Evolutionary conservation across 2,329 filamentous ascomycete species (phyloP), one percentile per base, ranked within the genome.

Genomic region (Alternaria alternata): DNA sequence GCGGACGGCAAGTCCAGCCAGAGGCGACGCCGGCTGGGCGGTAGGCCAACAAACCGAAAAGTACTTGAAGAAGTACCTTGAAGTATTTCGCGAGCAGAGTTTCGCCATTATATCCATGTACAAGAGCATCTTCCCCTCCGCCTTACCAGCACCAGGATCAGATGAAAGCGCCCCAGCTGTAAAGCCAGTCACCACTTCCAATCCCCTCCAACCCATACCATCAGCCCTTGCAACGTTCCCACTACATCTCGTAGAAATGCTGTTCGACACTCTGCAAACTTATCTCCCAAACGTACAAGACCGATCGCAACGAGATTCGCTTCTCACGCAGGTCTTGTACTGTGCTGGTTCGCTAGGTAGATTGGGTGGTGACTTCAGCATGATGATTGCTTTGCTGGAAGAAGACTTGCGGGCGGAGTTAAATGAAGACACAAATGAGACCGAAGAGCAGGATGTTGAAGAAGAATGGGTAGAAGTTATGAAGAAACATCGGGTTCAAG

Each of bases 61-160:
- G 52, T 99, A 93, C 72, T 82, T 99, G 43, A 99, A 98, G 78
- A 87, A 94, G 48, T 99, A 96, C 78, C 92, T 99, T 70, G 95
- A 99, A 76, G 93, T 99, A 28, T 98, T 98, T 77, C 91, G 95
- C 53, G 95, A 99, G 79, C 95, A 99, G 79, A 97, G 92, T 75
- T 99, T 99, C 77, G 91, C 90, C 43, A 96, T 98, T 61, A 88
- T 98, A 28, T 96, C 93, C 59, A 93, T 98, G 85, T 97, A 96
- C 79, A 92, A 90, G 71, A 95, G 91, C 71, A 93, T 98, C 55
- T 96, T 96, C 72, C 89, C 91, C 0, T 83, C 86, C 3, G 84
- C 88, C 5, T 65, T 84, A 4, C 81, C 82, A 7, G 71, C 73
- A 0, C 78, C 79, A 5, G 76, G 73, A 4, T 67, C 72, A 16